Evolutionary conservation across 768 basidiomycete species (phyloP).

Genomic region (Lentinula aciculospora): DNA sequence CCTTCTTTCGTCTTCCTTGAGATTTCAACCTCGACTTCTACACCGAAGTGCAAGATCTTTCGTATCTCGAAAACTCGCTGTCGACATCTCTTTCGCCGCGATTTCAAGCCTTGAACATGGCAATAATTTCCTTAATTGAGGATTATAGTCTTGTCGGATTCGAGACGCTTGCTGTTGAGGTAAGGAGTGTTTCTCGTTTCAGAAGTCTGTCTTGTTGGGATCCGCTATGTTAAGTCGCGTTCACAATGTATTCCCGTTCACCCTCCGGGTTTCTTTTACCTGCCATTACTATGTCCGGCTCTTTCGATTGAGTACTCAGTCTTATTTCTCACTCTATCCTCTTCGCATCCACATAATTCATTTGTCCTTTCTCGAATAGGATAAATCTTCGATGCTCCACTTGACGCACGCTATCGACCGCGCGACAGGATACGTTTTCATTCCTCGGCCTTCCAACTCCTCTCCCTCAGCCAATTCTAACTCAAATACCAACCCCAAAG

Average conservation of each 20-base stretch:
- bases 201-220: too few relatives aligned
- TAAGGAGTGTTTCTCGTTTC: conserved; percentile 24
- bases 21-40: conserved; percentile 98
- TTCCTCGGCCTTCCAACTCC: conserved; percentile 40
- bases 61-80: conserved; percentile 77
- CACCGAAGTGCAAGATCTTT: conserved; percentile 95
- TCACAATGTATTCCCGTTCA: too few relatives aligned
- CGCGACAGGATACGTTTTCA: conserved; percentile 87
- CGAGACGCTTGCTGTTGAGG: conserved; percentile 95
- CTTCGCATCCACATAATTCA: too few relatives aligned
- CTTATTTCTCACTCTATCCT: neutral
- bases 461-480: too few relatives aligned
- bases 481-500: too few relatives aligned
- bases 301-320: neutral
- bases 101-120: conserved; percentile 78
- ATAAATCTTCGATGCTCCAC: conserved; percentile 92
- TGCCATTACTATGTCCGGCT: too few relatives aligned
- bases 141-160: conserved; percentile 92
- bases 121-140: conserved; percentile 88
- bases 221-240: too few relatives aligned
- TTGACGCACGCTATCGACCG: conserved; percentile 82
- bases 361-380: conserved; percentile 55
- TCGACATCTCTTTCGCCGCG: conserved; percentile 53
- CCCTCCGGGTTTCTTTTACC: too few relatives aligned
- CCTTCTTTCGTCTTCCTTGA: conserved; percentile 6